Evolutionary conservation across 495 filamentous ascomycete genomes (phyloP), one percentile per base, ranked within the genome.

Genomic region (Aeminium ludgeri): DNA sequence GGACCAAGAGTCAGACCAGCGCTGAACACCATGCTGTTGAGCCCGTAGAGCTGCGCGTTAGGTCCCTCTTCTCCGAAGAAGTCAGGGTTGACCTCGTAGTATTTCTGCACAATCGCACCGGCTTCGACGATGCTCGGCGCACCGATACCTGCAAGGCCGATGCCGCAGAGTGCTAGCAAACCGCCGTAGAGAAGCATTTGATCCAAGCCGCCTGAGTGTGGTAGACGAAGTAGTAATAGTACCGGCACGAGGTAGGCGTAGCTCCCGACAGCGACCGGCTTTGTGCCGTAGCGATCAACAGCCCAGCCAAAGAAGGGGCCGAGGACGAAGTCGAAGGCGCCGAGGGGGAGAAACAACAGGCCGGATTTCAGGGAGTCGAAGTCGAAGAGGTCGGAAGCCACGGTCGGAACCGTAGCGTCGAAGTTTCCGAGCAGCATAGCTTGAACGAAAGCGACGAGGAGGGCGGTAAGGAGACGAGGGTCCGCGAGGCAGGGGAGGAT

Each of bases 341-440:
- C 67, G 4, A 74, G 55, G 0, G 69, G 65, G 7, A 76, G 52
- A 55, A 80, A 80, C 13, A 75, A 59, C 5, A 79, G 55, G 6
- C 74, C 76, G 1, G 73, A 66, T 28, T 63, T 59, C 1, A 72
- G 53, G 4, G 75, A 73, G 41, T 63, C 53, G 58, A 78, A 80
- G 23, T 49, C 48, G 53, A 69, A 76, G 41, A 68, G 61, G 8
- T 53, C 50, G 25, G 64, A 50, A 6, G 68, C 72, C 33, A 65
- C 57, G 3, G 67, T 68, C 1, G 72, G 69, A 40, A 76, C 56
- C 3, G 70, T 74, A 20, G 70, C 67, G 50, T 76, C 72, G 44
- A 68, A 73, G 31, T 61, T 51, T 27, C 58, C 61, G 17, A 75
- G 58, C 2, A 72, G 49, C 2, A 54, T 52, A 0, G 68, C 70